Evolutionary conservation across 179 eudicot species (phyloP).

Genomic region (Beta lomatogona): DNA sequence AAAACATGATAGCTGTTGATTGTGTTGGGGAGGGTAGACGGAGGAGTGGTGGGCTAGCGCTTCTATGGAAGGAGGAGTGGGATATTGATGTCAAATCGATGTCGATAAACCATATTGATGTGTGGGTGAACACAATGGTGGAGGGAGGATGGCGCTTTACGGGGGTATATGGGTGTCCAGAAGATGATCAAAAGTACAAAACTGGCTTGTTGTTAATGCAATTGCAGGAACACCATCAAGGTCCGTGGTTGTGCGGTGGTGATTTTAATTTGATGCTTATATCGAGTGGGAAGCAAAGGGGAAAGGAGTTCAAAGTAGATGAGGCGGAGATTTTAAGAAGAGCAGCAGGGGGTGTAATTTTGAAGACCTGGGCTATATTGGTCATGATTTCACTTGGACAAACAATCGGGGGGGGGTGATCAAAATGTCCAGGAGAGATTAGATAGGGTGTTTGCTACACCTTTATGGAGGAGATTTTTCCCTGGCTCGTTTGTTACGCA

Average conservation of each 20-base stretch:
- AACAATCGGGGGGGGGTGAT: neutral
- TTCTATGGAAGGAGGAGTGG: neutral
- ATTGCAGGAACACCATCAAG: too few relatives aligned
- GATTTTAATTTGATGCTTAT: too few relatives aligned
- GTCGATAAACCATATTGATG: neutral
- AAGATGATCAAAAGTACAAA: too few relatives aligned
- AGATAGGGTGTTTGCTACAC: neutral
- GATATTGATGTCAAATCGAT: neutral
- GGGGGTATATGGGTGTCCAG: neutral
- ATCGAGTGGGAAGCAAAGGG: neutral
- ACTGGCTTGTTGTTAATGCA: too few relatives aligned
- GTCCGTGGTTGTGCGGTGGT: too few relatives aligned
- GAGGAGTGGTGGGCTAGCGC: neutral
- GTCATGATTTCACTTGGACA: neutral
- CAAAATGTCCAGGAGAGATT: too few relatives aligned
- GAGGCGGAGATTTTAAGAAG: neutral
- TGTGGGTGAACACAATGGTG: too few relatives aligned
- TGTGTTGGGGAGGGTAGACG: neutral
- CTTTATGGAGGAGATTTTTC: neutral
- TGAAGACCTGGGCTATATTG: neutral
- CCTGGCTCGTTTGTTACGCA: neutral
- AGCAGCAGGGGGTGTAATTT: neutral
- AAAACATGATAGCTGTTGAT: neutral
- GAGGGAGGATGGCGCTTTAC: neutral
- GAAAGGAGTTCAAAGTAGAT: neutral